phyloP scores from a whole-genome alignment of 352 stramenopile species.

The Phytopythium helicoides region DNA sequence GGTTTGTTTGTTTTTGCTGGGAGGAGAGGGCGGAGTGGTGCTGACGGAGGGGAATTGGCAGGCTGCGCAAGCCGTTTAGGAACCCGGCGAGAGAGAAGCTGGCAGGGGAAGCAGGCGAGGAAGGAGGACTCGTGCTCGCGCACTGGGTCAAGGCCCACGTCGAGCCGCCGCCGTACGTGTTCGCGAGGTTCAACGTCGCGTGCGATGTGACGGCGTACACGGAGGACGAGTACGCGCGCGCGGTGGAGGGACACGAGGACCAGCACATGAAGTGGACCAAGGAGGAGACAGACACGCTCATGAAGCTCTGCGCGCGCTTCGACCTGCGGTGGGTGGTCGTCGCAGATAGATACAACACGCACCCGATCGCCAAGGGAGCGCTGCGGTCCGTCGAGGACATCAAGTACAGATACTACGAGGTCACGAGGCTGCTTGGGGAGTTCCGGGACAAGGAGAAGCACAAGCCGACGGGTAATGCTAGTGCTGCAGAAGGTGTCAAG shows the following conservation, averaged over 20 bases:
- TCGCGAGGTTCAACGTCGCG: constrained; percentile 65
- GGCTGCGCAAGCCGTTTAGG: constrained; percentile 52
- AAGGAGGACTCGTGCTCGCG: constrained; percentile 38
- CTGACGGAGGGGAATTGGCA: too few relatives aligned
- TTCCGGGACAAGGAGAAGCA: constrained; percentile 25
- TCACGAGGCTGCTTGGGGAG: constrained; percentile 40
- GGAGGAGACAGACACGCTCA: constrained; percentile 54
- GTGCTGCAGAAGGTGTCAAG: too few relatives aligned
- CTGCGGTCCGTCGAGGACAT: constrained; percentile 57
- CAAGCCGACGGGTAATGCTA: constrained; percentile 1
- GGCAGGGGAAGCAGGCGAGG: constrained; percentile 31
- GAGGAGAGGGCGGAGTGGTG: too few relatives aligned
- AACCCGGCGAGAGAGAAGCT: constrained; percentile 52
- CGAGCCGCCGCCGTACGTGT: constrained; percentile 60
- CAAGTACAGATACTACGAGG: constrained; percentile 74
- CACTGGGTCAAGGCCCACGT: constrained; percentile 67
- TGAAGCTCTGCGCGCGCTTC: constrained; percentile 48
- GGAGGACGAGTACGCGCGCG: constrained; percentile 49
- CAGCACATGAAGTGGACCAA: constrained; percentile 60
- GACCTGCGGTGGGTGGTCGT: constrained; percentile 71
- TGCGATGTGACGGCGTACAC: constrained; percentile 48
- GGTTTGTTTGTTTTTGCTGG: constrained; percentile 2
- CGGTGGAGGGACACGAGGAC: constrained; percentile 36
- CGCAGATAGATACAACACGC: constrained; percentile 53
- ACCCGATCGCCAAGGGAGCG: constrained; percentile 29